A percentile compares a stretch with the other conserved stretches of the same genome.
phyloP scores from a whole-genome alignment of 2,329 filamentous ascomycete genomes.

The Amauroascus verrucosus region DNA sequence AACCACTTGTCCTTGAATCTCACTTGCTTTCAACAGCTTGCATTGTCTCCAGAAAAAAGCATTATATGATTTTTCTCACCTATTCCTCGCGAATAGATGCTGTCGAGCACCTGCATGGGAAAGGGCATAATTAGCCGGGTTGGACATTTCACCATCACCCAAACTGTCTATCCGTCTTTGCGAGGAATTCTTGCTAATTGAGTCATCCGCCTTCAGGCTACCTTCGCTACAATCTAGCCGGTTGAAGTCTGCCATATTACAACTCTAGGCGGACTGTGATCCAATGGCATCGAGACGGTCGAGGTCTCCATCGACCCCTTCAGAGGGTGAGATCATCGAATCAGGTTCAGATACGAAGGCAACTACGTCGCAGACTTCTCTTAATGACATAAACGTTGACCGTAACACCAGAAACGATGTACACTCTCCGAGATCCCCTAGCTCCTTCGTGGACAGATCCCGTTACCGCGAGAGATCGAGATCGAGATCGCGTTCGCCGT shows the following conservation, averaged over 20 bases:
- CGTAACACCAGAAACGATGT: slow-evolving; percentile 69
- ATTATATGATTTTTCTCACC: not conserved
- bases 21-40: not conserved
- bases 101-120: slow-evolving; percentile 2
- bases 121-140: slow-evolving; percentile 20
- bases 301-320: slow-evolving; percentile 54
- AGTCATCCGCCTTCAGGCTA: slow-evolving; percentile 15
- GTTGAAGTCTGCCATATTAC: not conserved
- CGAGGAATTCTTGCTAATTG: slow-evolving; percentile 28
- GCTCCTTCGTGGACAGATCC: slow-evolving; percentile 46
- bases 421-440: slow-evolving; percentile 39
- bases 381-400: slow-evolving; percentile 80
- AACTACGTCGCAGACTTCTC: slow-evolving; percentile 67
- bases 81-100: slow-evolving; percentile 2
- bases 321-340: slow-evolving; percentile 80
- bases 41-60: not conserved
- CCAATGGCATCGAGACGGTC: slow-evolving; percentile 42
- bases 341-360: slow-evolving; percentile 65
- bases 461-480: slow-evolving; percentile 53
- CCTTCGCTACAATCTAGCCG: slow-evolving; percentile 11
- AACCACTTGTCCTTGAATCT: slow-evolving; percentile 1
- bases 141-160: slow-evolving; percentile 18
- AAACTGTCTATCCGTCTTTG: slow-evolving; percentile 12
- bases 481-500: slow-evolving; percentile 39
- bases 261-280: not conserved